Percentiles rank a stretch among this genome's conserved stretches.
These are phyloP conservation scores for Durusdinium trenchii DNA, from an alignment of 73 alveolate genomes.

Conservation along the genomic window DNA sequence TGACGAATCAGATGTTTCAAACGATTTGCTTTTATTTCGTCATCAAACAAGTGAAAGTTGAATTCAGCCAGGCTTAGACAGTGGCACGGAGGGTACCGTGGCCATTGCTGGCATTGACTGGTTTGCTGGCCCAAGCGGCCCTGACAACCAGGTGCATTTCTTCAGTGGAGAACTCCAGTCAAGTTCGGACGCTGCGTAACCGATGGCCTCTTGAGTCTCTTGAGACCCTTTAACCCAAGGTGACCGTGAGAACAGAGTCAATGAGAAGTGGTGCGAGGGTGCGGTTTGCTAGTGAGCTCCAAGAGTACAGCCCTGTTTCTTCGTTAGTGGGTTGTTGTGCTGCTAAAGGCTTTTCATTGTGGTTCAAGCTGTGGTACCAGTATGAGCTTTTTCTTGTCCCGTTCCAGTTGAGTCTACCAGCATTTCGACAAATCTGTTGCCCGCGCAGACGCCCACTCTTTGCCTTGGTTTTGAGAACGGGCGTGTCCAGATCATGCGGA, in stretches of 20 bases:
- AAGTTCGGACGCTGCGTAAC: no score
- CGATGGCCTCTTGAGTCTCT: no score
- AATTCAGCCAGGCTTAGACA: constrained; percentile 65
- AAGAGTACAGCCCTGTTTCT: no score
- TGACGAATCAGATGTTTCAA: not conserved
- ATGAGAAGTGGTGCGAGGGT: no score
- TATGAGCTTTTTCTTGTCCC: no score
- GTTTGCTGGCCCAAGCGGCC: constrained; percentile 91
- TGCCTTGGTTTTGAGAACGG: constrained; percentile 98
- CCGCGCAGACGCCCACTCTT: constrained; percentile 89
- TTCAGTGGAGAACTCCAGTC: not conserved
- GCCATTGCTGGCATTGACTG: constrained; percentile 95
- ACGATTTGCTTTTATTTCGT: not conserved
- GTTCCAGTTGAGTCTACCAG: no score
- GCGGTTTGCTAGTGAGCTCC: no score
- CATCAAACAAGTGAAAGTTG: not conserved
- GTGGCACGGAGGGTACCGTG: constrained; percentile 95
- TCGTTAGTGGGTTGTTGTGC: no score
- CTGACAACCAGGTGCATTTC: constrained; percentile 63
- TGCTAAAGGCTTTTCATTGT: no score
- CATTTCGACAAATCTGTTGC: not conserved
- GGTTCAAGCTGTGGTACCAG: no score
- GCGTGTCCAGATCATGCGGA: constrained; percentile 98
- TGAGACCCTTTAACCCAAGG: no score
- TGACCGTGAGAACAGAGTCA: no score